These are phyloP conservation scores for Chalciporus sphaerocephalus DNA, from an alignment of 768 basidiomycete genomes.

Conservation along the genomic window DNA sequence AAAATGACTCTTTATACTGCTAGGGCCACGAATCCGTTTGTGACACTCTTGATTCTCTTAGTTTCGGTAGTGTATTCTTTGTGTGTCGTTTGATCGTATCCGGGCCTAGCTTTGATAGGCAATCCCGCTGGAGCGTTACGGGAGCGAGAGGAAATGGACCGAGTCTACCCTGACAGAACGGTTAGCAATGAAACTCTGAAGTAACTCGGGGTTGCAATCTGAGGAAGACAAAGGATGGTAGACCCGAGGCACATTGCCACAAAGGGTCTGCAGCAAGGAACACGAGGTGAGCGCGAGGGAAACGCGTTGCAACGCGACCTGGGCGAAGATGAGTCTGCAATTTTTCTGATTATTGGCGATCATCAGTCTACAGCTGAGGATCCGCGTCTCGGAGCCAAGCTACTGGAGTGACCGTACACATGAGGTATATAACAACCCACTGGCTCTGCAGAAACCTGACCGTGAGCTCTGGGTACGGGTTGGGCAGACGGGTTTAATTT, in stretches of 20 bases:
- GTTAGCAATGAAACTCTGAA: neutral
- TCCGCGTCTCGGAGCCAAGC: no score
- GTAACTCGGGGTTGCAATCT: neutral
- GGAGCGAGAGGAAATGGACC: neutral
- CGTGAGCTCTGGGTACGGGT: no score
- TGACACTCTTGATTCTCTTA: no score
- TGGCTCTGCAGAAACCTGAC: no score
- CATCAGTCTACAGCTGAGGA: no score
- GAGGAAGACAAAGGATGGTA: slow-evolving; percentile 1
- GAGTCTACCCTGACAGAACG: neutral
- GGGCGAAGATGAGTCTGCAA: slow-evolving; percentile 4
- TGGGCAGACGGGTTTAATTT: neutral
- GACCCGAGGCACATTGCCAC: neutral
- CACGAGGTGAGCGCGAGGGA: slow-evolving; percentile 8
- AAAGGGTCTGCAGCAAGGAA: neutral
- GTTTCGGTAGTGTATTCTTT: neutral
- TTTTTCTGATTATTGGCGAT: slow-evolving; percentile 1
- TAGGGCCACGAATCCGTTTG: neutral
- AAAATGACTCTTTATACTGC: neutral
- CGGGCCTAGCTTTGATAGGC: neutral
- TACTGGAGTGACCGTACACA: no score
- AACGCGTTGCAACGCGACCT: neutral
- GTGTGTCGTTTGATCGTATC: neutral
- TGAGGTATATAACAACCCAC: no score
- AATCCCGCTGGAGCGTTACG: slow-evolving; percentile 1